Evolutionary conservation across 371 early-diverging fungal species (phyloP).

Genomic region (Quaeritorhiza haematococci): DNA sequence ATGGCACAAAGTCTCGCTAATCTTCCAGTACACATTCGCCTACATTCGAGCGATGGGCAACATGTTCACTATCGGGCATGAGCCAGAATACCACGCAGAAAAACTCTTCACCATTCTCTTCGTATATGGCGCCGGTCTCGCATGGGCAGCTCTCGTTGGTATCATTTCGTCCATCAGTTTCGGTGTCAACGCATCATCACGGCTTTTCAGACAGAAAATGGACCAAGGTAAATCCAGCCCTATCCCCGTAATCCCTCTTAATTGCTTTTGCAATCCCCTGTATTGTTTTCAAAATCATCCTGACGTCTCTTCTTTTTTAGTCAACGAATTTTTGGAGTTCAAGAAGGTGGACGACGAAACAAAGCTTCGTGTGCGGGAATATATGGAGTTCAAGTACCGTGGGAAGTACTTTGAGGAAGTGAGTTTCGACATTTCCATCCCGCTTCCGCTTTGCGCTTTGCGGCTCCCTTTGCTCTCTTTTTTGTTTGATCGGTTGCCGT

Average conservation of each 20-base stretch:
- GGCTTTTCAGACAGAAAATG: slow-evolving; percentile 32
- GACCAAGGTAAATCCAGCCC: no score
- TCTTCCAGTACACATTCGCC: slow-evolving; percentile 13
- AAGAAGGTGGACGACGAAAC: slow-evolving; percentile 19
- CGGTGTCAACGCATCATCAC: slow-evolving; percentile 31
- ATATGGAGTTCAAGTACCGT: slow-evolving; percentile 34
- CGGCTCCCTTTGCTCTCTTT: no score
- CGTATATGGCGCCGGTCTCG: neutral
- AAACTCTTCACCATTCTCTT: neutral
- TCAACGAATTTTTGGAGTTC: slow-evolving; percentile 34
- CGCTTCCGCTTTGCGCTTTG: no score
- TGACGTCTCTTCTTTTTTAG: no score
- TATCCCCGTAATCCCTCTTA: no score
- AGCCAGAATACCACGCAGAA: neutral
- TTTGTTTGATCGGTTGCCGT: no score
- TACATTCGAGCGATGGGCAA: slow-evolving; percentile 5
- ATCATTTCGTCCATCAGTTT: slow-evolving; percentile 31
- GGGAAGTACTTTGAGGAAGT: slow-evolving; percentile 36
- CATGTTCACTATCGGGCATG: slow-evolving; percentile 23
- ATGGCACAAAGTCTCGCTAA: no score
- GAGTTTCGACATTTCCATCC: no score
- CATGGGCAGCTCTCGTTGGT: slow-evolving; percentile 23
- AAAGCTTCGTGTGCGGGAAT: slow-evolving; percentile 18
- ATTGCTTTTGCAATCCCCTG: no score
- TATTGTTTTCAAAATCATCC: no score